Evolutionary conservation across 2,329 filamentous ascomycete genomes (phyloP).

Genomic region (Neopestalotiopsis sp.): DNA sequence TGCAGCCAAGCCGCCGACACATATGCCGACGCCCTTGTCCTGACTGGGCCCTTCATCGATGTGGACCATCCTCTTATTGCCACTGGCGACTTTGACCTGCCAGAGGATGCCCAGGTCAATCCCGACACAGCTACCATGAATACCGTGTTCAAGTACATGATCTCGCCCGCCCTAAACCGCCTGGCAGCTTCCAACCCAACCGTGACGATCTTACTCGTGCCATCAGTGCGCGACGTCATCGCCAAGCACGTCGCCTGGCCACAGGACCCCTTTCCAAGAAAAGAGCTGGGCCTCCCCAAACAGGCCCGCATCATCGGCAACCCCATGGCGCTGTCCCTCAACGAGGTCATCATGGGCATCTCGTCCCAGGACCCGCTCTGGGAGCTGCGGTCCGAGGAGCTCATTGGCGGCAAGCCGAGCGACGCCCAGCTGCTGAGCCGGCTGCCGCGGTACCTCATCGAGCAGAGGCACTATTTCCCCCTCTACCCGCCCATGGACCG

Average conservation of each 20-base stretch:
- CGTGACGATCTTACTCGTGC: constrained; percentile 82
- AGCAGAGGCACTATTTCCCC: constrained; percentile 91
- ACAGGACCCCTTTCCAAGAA: constrained; percentile 62
- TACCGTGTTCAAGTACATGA: constrained; percentile 82
- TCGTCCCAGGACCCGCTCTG: constrained; percentile 84
- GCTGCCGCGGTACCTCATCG: constrained; percentile 78
- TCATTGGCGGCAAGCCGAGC: constrained; percentile 60
- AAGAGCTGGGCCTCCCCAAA: constrained; percentile 80
- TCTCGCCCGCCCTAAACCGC: constrained; percentile 74
- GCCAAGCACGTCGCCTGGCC: constrained; percentile 75
- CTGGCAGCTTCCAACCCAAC: constrained; percentile 74
- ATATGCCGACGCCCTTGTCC: constrained; percentile 78
- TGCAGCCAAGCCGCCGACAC: constrained; percentile 78
- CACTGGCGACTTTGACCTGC: constrained; percentile 78
- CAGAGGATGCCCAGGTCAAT: constrained; percentile 69
- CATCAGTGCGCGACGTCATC: constrained; percentile 74
- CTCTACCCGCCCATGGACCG: constrained; percentile 82
- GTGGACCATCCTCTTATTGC: constrained; percentile 88
- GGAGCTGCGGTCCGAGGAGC: constrained; percentile 79
- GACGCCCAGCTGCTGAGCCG: constrained; percentile 71
- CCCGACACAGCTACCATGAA: constrained; percentile 80
- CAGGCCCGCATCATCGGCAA: constrained; percentile 82
- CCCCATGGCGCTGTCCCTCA: constrained; percentile 86
- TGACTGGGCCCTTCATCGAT: constrained; percentile 90
- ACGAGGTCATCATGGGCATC: constrained; percentile 83